phyloP scores from a whole-genome alignment of 176 grass and related monocot genomes.

The Lolium multiflorum region DNA sequence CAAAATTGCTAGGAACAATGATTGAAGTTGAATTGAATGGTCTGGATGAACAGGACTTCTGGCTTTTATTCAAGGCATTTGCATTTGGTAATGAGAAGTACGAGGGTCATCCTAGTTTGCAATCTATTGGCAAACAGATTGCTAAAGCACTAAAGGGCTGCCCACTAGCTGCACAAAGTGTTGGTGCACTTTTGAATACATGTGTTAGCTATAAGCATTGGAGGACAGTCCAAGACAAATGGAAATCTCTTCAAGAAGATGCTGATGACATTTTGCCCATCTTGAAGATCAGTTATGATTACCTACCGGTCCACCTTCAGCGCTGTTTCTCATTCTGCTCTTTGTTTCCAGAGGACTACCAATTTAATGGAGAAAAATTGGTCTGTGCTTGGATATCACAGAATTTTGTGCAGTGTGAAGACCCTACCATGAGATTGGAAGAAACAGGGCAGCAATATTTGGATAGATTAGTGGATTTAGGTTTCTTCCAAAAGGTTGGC shows the following conservation, averaged over 20 bases:
- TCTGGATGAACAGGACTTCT: conserved; percentile 38
- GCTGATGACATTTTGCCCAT: conserved; percentile 30
- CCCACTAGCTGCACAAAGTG: conserved; percentile 42
- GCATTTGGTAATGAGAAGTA: conserved; percentile 49
- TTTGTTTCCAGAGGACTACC: conserved; percentile 37
- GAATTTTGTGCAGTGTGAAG: conserved; percentile 33
- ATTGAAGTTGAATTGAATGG: neutral
- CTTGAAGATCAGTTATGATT: conserved; percentile 47
- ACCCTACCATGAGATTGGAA: neutral
- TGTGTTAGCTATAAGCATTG: conserved; percentile 16
- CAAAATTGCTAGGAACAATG: conserved; percentile 41
- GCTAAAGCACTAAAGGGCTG: neutral
- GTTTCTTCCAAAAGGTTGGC: conserved; percentile 21
- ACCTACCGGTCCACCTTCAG: conserved; percentile 23
- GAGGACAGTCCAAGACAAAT: conserved; percentile 22
- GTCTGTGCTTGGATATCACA: conserved; percentile 60
- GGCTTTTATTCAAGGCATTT: conserved; percentile 49
- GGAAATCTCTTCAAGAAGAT: conserved; percentile 10
- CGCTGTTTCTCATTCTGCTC: conserved; percentile 42
- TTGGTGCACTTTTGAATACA: conserved; percentile 25
- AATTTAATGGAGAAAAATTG: neutral
- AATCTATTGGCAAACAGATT: conserved; percentile 27
- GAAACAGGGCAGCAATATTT: conserved; percentile 45
- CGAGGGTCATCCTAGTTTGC: conserved; percentile 1
- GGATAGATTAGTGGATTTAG: conserved; percentile 23